Conservation (phyloP, 768 basidiomycete genomes). For the Pleurotus salmoneostramineus region DNA sequence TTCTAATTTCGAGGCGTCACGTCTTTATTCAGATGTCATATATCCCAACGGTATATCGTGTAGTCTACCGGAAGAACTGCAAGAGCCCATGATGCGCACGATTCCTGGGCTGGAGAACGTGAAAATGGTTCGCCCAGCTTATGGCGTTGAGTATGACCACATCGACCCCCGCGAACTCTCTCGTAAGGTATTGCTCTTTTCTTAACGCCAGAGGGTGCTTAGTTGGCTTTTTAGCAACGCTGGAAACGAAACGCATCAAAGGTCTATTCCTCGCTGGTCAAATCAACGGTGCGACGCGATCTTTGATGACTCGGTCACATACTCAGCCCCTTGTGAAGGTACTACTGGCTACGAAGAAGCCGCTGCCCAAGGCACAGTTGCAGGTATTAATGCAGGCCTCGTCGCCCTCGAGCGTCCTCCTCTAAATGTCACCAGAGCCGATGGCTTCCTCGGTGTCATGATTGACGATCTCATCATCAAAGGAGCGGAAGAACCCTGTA, state of each 20-base stretch:
- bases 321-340: constrained; percentile 29
- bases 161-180: constrained; percentile 80
- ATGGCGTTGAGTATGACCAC: constrained; percentile 92
- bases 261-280: constrained; percentile 88
- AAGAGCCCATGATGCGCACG: constrained; percentile 79
- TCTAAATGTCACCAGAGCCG: constrained; percentile 72
- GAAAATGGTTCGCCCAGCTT: constrained; percentile 79
- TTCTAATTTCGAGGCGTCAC: neutral
- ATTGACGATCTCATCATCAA: constrained; percentile 88
- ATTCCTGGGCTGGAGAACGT: constrained; percentile 84
- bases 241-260: constrained; percentile 83
- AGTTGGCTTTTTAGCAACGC: constrained; percentile 50
- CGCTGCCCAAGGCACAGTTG: constrained; percentile 84
- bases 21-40: constrained; percentile 55
- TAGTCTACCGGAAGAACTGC: constrained; percentile 82
- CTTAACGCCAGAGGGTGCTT: neutral
- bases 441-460: constrained; percentile 87
- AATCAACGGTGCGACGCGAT: constrained; percentile 62
- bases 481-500: constrained; percentile 90
- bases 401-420: constrained; percentile 52
- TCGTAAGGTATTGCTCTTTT: constrained; percentile 37
- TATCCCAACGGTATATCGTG: constrained; percentile 91
- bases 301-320: neutral
- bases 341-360: constrained; percentile 96
- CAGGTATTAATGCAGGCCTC: constrained; percentile 86